A percentile compares a stretch with the other conserved stretches of the same genome.
Conservation (phyloP, 768 basidiomycete genomes). For the Megacollybia marginata region DNA sequence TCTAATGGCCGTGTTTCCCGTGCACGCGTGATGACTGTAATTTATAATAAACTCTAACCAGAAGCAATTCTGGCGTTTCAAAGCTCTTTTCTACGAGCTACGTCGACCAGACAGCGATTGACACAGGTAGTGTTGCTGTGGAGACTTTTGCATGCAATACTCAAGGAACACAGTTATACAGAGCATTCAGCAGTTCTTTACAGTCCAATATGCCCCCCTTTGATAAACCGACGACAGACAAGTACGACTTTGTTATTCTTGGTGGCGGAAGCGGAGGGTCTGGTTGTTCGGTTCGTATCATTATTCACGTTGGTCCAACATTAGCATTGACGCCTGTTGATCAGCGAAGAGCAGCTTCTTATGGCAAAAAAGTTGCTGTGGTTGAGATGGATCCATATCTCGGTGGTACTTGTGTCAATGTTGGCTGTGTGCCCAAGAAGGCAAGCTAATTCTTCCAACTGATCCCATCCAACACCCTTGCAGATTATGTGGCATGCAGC, state of each 20-base stretch:
- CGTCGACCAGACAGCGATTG: too few species aligned
- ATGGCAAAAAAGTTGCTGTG: constrained; percentile 90
- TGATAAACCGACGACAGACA: constrained; percentile 51
- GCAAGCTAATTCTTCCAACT: constrained; percentile 26
- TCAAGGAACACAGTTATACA: constrained; percentile 29
- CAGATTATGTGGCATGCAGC: constrained; percentile 99
- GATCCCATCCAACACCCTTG: neutral
- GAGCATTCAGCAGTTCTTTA: constrained; percentile 32
- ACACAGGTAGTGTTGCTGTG: too few species aligned
- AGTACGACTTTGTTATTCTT: constrained; percentile 82
- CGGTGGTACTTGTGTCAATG: constrained; percentile 97
- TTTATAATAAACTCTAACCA: too few species aligned
- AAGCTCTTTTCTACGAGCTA: too few species aligned
- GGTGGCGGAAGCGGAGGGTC: constrained; percentile 94
- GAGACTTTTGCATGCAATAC: neutral
- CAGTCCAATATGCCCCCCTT: constrained; percentile 60
- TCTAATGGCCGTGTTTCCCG: too few species aligned
- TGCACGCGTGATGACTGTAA: too few species aligned
- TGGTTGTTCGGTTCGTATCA: constrained; percentile 64
- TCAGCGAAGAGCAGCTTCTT: constrained; percentile 84
- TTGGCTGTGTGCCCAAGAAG: constrained; percentile 98
- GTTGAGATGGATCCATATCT: constrained; percentile 69
- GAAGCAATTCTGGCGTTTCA: too few species aligned
- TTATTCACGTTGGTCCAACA: neutral
- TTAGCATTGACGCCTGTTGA: neutral